Evolutionary conservation across 2,329 filamentous ascomycete genomes (phyloP), one percentile per base, ranked within the genome.

Genomic region (Chaetomiaceae sp.): DNA sequence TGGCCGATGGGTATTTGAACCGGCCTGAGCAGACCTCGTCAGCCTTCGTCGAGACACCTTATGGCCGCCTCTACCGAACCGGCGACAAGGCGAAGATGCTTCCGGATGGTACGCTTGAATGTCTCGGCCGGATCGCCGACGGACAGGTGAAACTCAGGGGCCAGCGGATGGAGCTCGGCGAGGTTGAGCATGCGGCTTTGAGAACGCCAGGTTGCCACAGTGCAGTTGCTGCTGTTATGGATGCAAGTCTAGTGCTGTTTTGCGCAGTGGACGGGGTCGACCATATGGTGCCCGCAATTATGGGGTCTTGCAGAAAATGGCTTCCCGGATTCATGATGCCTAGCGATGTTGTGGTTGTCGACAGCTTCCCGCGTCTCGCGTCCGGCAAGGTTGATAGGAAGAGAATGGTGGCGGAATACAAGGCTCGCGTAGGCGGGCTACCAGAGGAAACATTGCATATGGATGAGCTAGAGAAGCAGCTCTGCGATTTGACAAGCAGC

Each of bases 121-220:
- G 89, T 63, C 76, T 91, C 30, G 91, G 91, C 0, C 84, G 91
- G 10, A 84, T 96, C 11, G 80, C 81, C 2, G 81, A 82, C 45
- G 90, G 89, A 0, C 91, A 96, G 67, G 84, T 96, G 46, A 96
- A 96, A 69, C 75, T 96, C 7, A 80, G 90, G 48, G 90, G 90
- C 1, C 90, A 95, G 68, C 78, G 90, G 44, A 80, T 95, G 46
- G 87, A 94, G 64, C 79, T 94, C 4, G 87, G 87, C 0, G 89
- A 91, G 64, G 76, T 90, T 18, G 88, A 92, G 64, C 81, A 89
- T 60, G 85, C 81, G 1, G 76, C 85, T 2, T 75, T 86, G 40
- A 79, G 79, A 50, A 77, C 81, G 0, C 64, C 73, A 0, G 80
- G 80, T 0, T 84, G 89, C 42, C 83, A 85, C 56, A 79, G 79